Conservation (phyloP, 2,329 filamentous ascomycete genomes). For the Spiromastix sp. region DNA sequence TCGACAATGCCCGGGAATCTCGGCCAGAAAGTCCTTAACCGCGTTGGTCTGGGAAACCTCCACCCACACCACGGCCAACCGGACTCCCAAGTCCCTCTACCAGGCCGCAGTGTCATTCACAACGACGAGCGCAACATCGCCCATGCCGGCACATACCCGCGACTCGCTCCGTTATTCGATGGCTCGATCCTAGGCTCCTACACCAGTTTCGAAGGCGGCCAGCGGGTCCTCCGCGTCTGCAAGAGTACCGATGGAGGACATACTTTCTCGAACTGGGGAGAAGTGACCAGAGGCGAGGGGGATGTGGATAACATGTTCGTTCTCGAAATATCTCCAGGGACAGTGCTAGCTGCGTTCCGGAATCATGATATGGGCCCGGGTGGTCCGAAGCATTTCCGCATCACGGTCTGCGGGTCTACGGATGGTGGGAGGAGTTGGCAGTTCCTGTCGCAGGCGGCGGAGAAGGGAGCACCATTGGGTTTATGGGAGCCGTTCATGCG, state of each 20-base stretch:
- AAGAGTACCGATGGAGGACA: constrained; percentile 35
- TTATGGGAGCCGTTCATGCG: constrained; percentile 45
- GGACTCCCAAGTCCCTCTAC: too few relatives aligned
- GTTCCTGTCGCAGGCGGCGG: constrained; percentile 35
- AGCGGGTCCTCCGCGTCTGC: constrained; percentile 33
- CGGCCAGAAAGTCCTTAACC: too few relatives aligned
- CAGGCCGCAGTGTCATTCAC: too few relatives aligned
- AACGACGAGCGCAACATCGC: too few relatives aligned
- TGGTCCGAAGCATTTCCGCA: constrained; percentile 34
- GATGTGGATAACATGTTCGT: constrained; percentile 41
- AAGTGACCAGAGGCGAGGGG: constrained; percentile 33
- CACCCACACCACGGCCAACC: too few relatives aligned
- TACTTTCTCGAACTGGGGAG: constrained; percentile 31
- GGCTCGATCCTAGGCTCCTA: constrained; percentile 38
- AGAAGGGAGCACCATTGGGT: constrained; percentile 29
- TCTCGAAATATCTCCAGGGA: constrained; percentile 27
- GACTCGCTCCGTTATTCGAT: constrained; percentile 35
- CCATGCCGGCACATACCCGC: constrained; percentile 38
- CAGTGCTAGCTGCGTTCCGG: constrained; percentile 38
- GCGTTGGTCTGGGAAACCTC: too few relatives aligned
- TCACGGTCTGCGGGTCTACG: constrained; percentile 39
- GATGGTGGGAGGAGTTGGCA: constrained; percentile 36
- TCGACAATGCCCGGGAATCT: too few relatives aligned
- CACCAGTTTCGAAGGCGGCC: constrained; percentile 29
- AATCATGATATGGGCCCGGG: constrained; percentile 35